Base-by-base conservation (phyloP, 2,329 filamentous ascomycete species). In the Fusarium sulawesiense region DNA sequence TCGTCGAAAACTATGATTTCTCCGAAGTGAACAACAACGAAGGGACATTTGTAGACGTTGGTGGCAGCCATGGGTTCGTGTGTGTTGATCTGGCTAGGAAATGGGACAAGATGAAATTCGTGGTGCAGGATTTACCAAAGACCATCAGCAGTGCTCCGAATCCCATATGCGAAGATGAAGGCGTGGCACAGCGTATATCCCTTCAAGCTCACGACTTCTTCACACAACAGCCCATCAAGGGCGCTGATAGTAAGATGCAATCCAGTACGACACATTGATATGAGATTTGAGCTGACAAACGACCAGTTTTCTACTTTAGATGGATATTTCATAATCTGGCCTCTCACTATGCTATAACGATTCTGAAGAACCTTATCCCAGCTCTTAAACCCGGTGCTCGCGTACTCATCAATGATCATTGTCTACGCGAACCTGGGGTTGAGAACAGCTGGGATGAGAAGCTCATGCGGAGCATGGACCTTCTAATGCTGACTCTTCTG, bases 261-360 rank as follows among this genome's bases (percentile, higher is more conserved):
- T 16, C 29, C 48, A 7, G 6, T 41, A 20, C 54, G 11, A 18
- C 21, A 44, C 44, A 12, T 34, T 40, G 10, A 6, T 34, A 16
- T 25, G n/a, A 12, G 23, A 21, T 16, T 6, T 14, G 32, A 56
- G 44, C 68, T 75, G 21, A 77, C 66, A 16, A 18, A 12, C 27
- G 40, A 14, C 25, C 27, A 83, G 25, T 29, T 21, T 80, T 89
- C 20, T 82, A 86, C 70, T 84, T 89, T 76, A 85, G 87, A 49
- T 85, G 84, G 82, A 88, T 90, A 66, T 77, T 91, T 10, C 87
- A 91, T 75, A 88, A 90, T 78, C 88, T 88, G 79, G 84, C 87
- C 0, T 87, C 87, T 16, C 82, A 82, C 4, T 85, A 87, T 57
- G 82, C 83, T 6, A 73, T 84, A 46, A 80, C 80, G 46, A 84